A percentile compares a stretch with the other conserved stretches of the same genome.
These are phyloP conservation scores for Xylariaceae sp. DNA, from an alignment of 2,329 filamentous ascomycete species.

Conservation along the genomic window DNA sequence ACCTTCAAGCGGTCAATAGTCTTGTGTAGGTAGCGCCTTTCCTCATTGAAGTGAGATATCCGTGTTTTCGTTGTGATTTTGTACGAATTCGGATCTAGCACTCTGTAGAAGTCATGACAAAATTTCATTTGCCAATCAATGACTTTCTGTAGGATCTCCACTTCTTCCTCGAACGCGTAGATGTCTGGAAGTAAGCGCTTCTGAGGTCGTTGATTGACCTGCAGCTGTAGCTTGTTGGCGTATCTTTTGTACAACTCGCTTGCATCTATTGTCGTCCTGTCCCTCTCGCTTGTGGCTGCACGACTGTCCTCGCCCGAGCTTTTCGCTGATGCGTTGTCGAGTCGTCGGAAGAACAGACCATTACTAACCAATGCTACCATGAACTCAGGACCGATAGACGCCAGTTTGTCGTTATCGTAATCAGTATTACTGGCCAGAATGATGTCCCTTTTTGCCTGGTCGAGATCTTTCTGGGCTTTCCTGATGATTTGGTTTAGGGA, in stretches of 20 bases:
- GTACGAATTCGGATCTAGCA: constrained; percentile 12
- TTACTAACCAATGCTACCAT: constrained; percentile 11
- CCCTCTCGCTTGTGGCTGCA: background rate
- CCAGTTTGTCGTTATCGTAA: background rate
- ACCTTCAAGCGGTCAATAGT: constrained; percentile 2
- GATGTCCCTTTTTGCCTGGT: constrained; percentile 8
- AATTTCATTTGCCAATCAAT: constrained; percentile 15
- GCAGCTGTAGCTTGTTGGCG: constrained; percentile 8
- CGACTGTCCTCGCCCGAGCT: background rate
- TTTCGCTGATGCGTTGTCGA: background rate
- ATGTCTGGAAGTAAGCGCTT: constrained; percentile 12
- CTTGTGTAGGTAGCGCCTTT: constrained; percentile 5
- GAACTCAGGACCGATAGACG: constrained; percentile 13
- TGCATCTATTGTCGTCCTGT: background rate
- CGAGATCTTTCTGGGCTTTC: constrained; percentile 6
- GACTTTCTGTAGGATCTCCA: constrained; percentile 9
- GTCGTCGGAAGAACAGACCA: constrained; percentile 8
- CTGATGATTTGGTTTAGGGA: background rate
- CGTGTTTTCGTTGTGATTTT: constrained; percentile 10
- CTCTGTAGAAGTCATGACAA: constrained; percentile 7
- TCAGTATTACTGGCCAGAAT: constrained; percentile 9
- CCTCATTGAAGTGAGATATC: constrained; percentile 4
- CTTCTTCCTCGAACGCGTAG: constrained; percentile 11
- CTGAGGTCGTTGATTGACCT: constrained; percentile 12
- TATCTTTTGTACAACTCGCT: constrained; percentile 8